phyloP scores from a whole-genome alignment of 2,329 filamentous ascomycete genomes.

The Fusarium sp. region DNA sequence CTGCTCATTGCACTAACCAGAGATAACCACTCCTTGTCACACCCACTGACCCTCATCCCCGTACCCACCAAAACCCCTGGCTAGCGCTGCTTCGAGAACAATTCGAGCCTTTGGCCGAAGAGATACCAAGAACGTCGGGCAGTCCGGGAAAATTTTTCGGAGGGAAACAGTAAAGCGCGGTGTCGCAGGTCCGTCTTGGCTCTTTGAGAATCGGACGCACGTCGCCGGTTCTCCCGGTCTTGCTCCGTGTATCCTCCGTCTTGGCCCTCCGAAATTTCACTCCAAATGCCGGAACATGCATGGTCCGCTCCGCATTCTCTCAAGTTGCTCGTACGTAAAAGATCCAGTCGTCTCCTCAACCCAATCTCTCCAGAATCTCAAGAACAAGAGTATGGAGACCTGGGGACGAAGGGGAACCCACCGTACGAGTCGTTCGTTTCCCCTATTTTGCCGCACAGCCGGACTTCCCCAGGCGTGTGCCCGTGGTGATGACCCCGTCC shows the following conservation, averaged over 20 bases:
- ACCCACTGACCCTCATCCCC: not conserved
- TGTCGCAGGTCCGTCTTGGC: conserved; percentile 14
- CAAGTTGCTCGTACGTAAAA: conserved; percentile 28
- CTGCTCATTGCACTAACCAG: not conserved
- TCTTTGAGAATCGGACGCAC: not conserved
- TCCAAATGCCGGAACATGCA: not conserved
- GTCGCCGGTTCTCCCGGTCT: not conserved
- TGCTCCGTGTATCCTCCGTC: not conserved
- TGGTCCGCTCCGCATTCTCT: conserved; percentile 28
- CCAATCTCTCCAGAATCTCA: conserved; percentile 36
- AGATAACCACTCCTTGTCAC: not conserved
- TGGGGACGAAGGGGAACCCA: conserved; percentile 12
- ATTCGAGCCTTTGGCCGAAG: conserved; percentile 16
- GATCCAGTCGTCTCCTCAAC: conserved; percentile 29
- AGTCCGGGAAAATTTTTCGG: conserved; percentile 20
- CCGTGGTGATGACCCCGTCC: conserved; percentile 1
- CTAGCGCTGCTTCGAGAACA: conserved; percentile 33
- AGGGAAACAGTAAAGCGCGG: not conserved
- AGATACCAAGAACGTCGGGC: not conserved
- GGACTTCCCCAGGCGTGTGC: not conserved
- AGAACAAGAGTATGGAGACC: conserved; percentile 1
- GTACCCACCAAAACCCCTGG: conserved; percentile 12
- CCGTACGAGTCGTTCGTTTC: conserved; percentile 9
- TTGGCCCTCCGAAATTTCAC: not conserved
- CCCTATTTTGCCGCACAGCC: conserved; percentile 6